Evolutionary conservation across 2,329 filamentous ascomycete genomes (phyloP).

Genomic region (Fusarium sp.): DNA sequence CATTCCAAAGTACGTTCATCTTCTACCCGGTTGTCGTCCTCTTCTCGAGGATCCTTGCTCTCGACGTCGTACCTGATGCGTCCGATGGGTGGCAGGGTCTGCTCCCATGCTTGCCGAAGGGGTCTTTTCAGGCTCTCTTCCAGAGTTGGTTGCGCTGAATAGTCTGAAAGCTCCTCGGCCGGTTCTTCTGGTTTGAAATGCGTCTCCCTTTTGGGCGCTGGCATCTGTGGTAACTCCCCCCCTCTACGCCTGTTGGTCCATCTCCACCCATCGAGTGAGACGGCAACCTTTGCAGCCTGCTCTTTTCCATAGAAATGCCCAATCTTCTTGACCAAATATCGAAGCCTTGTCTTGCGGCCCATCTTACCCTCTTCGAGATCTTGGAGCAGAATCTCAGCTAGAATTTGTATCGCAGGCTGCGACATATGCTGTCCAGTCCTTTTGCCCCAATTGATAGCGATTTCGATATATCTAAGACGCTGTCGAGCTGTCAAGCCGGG

Average conservation of each 20-base stretch:
- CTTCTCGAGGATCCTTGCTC: neutral
- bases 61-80: neutral
- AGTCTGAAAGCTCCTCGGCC: neutral
- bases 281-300: conserved; percentile 19
- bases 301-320: conserved; percentile 41
- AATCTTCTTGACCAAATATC: conserved; percentile 44
- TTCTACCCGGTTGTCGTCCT: neutral
- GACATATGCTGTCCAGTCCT: conserved; percentile 37
- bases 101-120: neutral
- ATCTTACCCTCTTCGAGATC: conserved; percentile 48
- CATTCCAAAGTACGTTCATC: neutral
- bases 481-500: conserved; percentile 44
- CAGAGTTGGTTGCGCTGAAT: neutral
- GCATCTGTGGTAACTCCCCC: neutral
- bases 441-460: conserved; percentile 40
- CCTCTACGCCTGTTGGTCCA: conserved; percentile 26
- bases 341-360: conserved; percentile 46
- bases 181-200: neutral
- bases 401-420: conserved; percentile 37
- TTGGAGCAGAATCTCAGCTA: conserved; percentile 43
- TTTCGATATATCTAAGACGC: conserved; percentile 44
- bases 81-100: neutral
- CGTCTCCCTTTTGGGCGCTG: neutral
- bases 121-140: neutral
- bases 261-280: conserved; percentile 35